Evolutionary conservation across 78 protist genomes (phyloP).

Genomic region (Planoprotostelium fungivorum): DNA sequence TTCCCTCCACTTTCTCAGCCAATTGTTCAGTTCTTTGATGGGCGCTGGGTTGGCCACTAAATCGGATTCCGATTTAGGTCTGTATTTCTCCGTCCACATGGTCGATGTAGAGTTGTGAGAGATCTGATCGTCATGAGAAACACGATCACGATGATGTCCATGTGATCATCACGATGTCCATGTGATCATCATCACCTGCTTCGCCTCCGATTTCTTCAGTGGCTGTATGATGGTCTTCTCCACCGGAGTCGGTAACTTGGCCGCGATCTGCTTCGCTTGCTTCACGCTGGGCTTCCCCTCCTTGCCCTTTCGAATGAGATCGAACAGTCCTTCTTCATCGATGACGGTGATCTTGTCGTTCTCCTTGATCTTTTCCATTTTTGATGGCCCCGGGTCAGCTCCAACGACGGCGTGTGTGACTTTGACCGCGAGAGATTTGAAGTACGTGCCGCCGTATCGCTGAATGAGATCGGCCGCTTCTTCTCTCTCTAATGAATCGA

Average conservation of each 20-base stretch:
- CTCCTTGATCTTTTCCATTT: background rate
- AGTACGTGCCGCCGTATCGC: constrained; percentile 21
- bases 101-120: background rate
- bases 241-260: background rate
- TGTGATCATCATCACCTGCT: background rate
- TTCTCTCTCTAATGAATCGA: constrained; percentile 56
- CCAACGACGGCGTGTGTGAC: constrained; percentile 38
- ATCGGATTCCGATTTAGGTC: constrained; percentile 49
- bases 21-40: constrained; percentile 23
- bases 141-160: too few relatives aligned
- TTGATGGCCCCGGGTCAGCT: constrained; percentile 18
- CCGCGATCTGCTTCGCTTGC: background rate
- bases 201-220: background rate
- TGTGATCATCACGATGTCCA: too few relatives aligned
- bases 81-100: constrained; percentile 78
- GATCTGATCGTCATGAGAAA: background rate
- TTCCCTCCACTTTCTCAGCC: constrained; percentile 66
- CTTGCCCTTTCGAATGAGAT: background rate
- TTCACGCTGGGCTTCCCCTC: background rate
- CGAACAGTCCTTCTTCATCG: background rate
- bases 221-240: background rate
- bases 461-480: constrained; percentile 29
- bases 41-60: constrained; percentile 72
- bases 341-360: background rate
- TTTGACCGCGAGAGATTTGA: constrained; percentile 14